Percentiles rank a stretch among this genome's conserved stretches.
phyloP scores from a whole-genome alignment of 179 eudicot genomes.

The Silene coronaria region DNA sequence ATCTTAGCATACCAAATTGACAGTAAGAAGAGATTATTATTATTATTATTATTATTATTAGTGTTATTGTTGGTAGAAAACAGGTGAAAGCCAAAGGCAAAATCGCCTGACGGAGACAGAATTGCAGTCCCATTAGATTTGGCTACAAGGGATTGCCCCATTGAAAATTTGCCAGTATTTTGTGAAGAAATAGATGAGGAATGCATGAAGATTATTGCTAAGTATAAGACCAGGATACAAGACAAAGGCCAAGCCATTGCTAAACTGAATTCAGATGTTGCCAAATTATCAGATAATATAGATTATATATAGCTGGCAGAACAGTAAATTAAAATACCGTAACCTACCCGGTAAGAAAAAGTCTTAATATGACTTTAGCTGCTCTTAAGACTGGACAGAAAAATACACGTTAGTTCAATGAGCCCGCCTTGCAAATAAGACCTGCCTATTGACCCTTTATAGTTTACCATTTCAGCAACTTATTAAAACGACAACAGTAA shows the following conservation, averaged over 20 bases:
- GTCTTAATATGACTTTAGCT: too few relatives aligned
- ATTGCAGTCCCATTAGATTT: slow-evolving; percentile 23
- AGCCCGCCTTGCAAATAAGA: neutral
- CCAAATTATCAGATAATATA: neutral
- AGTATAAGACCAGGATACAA: neutral
- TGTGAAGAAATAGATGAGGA: slow-evolving; percentile 15
- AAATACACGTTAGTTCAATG: neutral
- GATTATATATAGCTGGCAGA: neutral
- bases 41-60: too few relatives aligned
- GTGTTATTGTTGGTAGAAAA: neutral
- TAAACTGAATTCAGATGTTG: neutral
- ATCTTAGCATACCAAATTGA: slow-evolving; percentile 49
- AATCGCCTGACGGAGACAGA: slow-evolving; percentile 43
- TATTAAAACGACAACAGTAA: neutral
- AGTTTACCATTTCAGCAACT: neutral
- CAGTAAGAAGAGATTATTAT: slow-evolving; percentile 23
- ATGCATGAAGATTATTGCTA: neutral
- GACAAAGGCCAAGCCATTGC: neutral
- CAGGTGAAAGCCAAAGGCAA: slow-evolving; percentile 41
- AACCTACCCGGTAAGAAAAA: too few relatives aligned
- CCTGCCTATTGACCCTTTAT: neutral
- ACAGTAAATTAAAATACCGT: neutral
- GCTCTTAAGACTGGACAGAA: too few relatives aligned
- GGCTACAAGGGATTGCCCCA: slow-evolving; percentile 34
- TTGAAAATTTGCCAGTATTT: slow-evolving; percentile 16